These are phyloP conservation scores for Polyporus arcularius DNA, from an alignment of 768 basidiomycete genomes.

Conservation along the genomic window DNA sequence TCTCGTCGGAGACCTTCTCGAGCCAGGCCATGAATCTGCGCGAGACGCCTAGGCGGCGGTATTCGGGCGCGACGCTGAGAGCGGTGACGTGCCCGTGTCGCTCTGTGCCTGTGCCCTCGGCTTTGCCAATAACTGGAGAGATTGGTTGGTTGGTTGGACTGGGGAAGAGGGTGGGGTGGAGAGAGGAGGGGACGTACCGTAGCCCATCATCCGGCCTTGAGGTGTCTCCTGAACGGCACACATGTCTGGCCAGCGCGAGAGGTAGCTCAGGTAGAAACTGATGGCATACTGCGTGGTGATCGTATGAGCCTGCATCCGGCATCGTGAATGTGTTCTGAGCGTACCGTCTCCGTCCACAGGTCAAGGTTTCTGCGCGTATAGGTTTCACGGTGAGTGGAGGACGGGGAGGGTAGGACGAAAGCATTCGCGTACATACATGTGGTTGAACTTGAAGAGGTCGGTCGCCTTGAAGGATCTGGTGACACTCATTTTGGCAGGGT, in stretches of 20 bases:
- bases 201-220: conserved; percentile 86
- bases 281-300: conserved; percentile 69
- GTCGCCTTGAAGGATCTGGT: conserved; percentile 83
- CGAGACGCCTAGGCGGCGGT: conserved; percentile 85
- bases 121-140: conserved; percentile 84
- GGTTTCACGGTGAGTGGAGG: not conserved
- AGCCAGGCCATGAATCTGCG: conserved; percentile 85
- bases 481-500: conserved; percentile 64
- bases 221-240: conserved; percentile 84
- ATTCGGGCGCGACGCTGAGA: conserved; percentile 91
- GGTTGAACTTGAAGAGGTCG: conserved; percentile 93
- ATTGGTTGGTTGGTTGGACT: not conserved
- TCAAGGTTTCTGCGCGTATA: conserved; percentile 76
- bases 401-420: not conserved
- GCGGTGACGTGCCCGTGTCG: conserved; percentile 97
- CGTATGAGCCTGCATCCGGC: not conserved
- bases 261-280: conserved; percentile 85
- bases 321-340: conserved; percentile 22
- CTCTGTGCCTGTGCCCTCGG: conserved; percentile 73
- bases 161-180: not conserved
- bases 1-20: conserved; percentile 80
- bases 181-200: conserved; percentile 56
- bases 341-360: conserved; percentile 95
- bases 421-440: conserved; percentile 57
- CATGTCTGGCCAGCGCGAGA: conserved; percentile 90